Conservation (phyloP, 129 eudicot genomes). For the carrot (Daucus carota) region DH1_v3.0 NC_030384.2:44426001-44426500, state of each 20-base stretch:
- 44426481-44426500: neutral
- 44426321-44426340: slow-evolving; percentile 4
- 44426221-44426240: slow-evolving; percentile 90
- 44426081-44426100: neutral
- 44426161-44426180: slow-evolving; percentile 63
- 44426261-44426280: slow-evolving; percentile 84
- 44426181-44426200: slow-evolving; percentile 56
- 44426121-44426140: slow-evolving; percentile 66
- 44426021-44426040: neutral
- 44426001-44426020: neutral
- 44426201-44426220: slow-evolving; percentile 92
- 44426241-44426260: slow-evolving; percentile 79
- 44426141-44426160: slow-evolving; percentile 78
- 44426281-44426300: slow-evolving; percentile 97
- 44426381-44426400: neutral
- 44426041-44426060: neutral
- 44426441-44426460: neutral
- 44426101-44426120: neutral
- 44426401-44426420: neutral
- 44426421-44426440: neutral
- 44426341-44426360: neutral
- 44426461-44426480: neutral
- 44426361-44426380: neutral
- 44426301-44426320: slow-evolving; percentile 8
- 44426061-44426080: neutral